phyloP scores from a whole-genome alignment of 2,329 filamentous ascomycete genomes.

The Epicoccum sorghinum region DNA sequence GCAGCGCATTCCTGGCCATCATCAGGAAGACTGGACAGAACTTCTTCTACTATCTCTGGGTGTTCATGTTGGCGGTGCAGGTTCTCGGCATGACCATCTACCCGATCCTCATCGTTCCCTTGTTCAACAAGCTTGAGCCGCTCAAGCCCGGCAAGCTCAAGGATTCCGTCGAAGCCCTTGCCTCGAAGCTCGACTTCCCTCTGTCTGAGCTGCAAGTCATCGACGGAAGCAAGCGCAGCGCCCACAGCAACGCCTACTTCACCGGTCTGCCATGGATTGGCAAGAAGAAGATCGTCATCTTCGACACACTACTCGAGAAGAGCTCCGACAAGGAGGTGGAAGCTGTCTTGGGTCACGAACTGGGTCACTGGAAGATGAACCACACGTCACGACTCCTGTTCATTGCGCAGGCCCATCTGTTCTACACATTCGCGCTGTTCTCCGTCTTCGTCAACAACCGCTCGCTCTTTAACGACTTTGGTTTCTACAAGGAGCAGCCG shows the following conservation, averaged over 20 bases:
- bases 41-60: slow-evolving; percentile 98
- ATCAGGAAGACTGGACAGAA: slow-evolving; percentile 90
- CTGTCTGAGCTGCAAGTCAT: slow-evolving; percentile 94
- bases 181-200: slow-evolving; percentile 85
- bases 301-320: slow-evolving; percentile 97
- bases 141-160: slow-evolving; percentile 88
- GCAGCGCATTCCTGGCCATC: slow-evolving; percentile 91
- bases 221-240: slow-evolving; percentile 85
- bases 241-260: slow-evolving; percentile 93
- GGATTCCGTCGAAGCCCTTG: slow-evolving; percentile 82
- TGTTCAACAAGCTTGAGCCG: slow-evolving; percentile 98
- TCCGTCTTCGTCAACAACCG: slow-evolving; percentile 96
- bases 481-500: slow-evolving; percentile 80
- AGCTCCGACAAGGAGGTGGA: slow-evolving; percentile 90
- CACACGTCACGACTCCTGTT: slow-evolving; percentile 92
- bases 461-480: slow-evolving; percentile 89
- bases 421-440: slow-evolving; percentile 97
- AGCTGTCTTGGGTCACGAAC: slow-evolving; percentile 91
- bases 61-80: slow-evolving; percentile 88
- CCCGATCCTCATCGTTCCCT: slow-evolving; percentile 87
- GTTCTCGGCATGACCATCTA: slow-evolving; percentile 96
- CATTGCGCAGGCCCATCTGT: slow-evolving; percentile 83
- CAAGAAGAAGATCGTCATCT: slow-evolving; percentile 99
- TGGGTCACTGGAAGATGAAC: slow-evolving; percentile 95
- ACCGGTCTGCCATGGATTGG: slow-evolving; percentile 86